Evolutionary conservation across 805 yeast genomes (phyloP).

Genomic region (Candida pseudoglaebosa): DNA sequence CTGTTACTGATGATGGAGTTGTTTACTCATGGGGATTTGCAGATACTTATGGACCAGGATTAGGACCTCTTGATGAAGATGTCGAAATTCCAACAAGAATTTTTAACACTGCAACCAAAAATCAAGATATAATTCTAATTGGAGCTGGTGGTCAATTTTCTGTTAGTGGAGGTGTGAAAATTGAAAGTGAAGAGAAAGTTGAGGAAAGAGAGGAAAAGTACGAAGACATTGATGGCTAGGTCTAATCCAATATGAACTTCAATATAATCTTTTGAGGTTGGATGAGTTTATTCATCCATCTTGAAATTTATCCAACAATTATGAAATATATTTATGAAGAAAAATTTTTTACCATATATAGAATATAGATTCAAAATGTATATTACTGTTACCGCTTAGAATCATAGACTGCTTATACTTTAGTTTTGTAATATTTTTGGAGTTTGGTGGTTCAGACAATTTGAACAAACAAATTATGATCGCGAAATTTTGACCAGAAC

Average conservation of each 20-base stretch:
- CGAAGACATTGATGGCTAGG: slow-evolving; percentile 45
- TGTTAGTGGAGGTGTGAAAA: slow-evolving; percentile 76
- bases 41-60: slow-evolving; percentile 93
- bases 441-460: neutral
- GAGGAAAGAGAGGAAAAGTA: slow-evolving; percentile 49
- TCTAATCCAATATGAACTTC: neutral
- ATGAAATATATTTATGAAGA: too few relatives aligned
- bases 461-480: neutral
- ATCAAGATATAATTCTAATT: slow-evolving; percentile 61
- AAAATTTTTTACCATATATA: too few relatives aligned
- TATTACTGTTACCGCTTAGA: too few relatives aligned
- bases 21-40: slow-evolving; percentile 98
- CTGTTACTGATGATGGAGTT: slow-evolving; percentile 77
- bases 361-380: neutral
- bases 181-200: slow-evolving; percentile 46
- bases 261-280: neutral
- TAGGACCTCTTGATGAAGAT: slow-evolving; percentile 88
- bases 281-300: too few relatives aligned
- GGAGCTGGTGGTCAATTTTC: slow-evolving; percentile 99
- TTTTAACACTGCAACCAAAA: slow-evolving; percentile 88
- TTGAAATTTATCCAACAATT: neutral
- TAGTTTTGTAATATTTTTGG: too few relatives aligned
- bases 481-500: neutral
- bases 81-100: slow-evolving; percentile 85
- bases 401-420: too few relatives aligned